Percentiles rank a stretch among this genome's conserved stretches.
Conservation (phyloP, 2,329 filamentous ascomycete genomes). For the Botryotinia narcissicola region DNA sequence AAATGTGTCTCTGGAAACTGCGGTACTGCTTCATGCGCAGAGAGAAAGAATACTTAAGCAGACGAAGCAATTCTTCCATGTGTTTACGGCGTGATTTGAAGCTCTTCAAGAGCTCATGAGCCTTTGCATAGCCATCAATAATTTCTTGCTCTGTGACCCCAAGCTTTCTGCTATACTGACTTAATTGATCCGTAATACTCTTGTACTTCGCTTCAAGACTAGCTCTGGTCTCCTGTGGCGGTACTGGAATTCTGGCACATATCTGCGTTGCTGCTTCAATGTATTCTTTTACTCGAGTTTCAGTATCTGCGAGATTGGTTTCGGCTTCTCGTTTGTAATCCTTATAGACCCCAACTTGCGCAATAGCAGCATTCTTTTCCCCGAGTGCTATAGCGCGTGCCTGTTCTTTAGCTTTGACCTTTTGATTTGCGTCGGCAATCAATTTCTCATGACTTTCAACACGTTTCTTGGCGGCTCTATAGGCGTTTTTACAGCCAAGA, state of each 20-base stretch:
- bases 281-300: conserved; percentile 51
- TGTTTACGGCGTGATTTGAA: conserved; percentile 47
- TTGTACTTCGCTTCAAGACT: conserved; percentile 55
- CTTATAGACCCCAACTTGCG: conserved; percentile 49
- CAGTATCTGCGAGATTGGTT: conserved; percentile 48
- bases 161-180: conserved; percentile 53
- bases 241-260: conserved; percentile 58
- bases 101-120: conserved; percentile 43
- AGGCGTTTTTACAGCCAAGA: conserved; percentile 38
- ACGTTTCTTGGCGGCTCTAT: conserved; percentile 42
- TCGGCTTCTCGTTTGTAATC: conserved; percentile 47
- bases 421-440: conserved; percentile 55
- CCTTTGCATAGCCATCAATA: conserved; percentile 45
- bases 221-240: conserved; percentile 59
- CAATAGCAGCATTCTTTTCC: conserved; percentile 61
- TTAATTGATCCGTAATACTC: conserved; percentile 57
- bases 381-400: conserved; percentile 53
- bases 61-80: conserved; percentile 43
- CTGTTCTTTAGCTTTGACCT: conserved; percentile 48
- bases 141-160: conserved; percentile 67
- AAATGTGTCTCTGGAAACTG: conserved; percentile 80
- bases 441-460: conserved; percentile 42
- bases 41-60: conserved; percentile 58
- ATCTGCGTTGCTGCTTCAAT: conserved; percentile 53
- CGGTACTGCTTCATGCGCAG: conserved; percentile 74